Conservation (phyloP, 768 basidiomycete species). For the Sarcodon aspratus region DNA sequence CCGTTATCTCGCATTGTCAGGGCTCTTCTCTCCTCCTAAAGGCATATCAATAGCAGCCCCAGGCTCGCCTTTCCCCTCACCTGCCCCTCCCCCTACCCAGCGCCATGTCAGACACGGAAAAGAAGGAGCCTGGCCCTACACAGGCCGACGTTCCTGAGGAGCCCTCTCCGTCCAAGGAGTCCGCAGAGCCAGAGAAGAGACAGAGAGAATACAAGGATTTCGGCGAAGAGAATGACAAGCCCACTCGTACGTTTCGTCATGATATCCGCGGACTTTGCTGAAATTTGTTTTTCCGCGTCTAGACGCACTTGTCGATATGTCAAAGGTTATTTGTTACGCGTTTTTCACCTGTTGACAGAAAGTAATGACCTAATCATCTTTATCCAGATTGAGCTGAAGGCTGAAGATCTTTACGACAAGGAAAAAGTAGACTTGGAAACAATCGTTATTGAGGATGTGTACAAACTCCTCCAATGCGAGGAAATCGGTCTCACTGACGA, state of each 20-base stretch:
- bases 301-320: constrained; percentile 89
- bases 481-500: constrained; percentile 65
- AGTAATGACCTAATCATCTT: not conserved
- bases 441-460: constrained; percentile 92
- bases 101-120: constrained; percentile 29
- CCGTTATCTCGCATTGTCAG: constrained; percentile 10
- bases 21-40: constrained; percentile 10
- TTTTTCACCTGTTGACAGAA: not conserved
- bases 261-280: constrained; percentile 1
- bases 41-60: constrained; percentile 12
- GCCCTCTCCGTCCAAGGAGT: constrained; percentile 19
- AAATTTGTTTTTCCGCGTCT: not conserved
- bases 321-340: constrained; percentile 29
- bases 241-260: constrained; percentile 43
- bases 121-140: constrained; percentile 56
- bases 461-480: constrained; percentile 87
- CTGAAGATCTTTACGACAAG: constrained; percentile 93
- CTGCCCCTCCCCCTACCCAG: constrained; percentile 10
- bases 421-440: constrained; percentile 99
- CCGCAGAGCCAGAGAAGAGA: constrained; percentile 26
- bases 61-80: constrained; percentile 11
- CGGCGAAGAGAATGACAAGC: constrained; percentile 46
- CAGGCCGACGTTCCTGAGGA: constrained; percentile 26
- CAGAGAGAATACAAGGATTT: constrained; percentile 88
- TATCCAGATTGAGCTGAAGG: constrained; percentile 69